phyloP scores from a whole-genome alignment of 129 eudicot genomes.

The Arctium lappa region DNA sequence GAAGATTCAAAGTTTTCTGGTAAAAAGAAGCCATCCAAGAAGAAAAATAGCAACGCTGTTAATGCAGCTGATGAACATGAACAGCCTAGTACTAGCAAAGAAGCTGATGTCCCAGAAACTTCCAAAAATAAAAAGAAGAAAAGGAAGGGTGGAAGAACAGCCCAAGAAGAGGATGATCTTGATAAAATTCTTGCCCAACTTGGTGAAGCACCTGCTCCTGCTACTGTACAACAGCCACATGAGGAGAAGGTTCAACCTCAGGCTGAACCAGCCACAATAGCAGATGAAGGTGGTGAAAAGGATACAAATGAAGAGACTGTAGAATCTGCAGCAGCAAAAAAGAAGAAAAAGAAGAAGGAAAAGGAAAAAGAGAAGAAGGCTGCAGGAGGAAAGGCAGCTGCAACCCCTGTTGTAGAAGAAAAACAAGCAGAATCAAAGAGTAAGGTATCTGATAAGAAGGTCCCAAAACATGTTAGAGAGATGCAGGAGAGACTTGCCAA shows the following conservation, averaged over 20 bases:
- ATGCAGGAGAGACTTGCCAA: conserved; percentile 88
- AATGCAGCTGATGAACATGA: conserved; percentile 40
- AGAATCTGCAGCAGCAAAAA: conserved; percentile 74
- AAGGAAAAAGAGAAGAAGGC: conserved; percentile 90
- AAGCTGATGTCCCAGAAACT: conserved; percentile 40
- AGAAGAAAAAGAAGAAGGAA: conserved; percentile 93
- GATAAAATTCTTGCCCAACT: conserved; percentile 84
- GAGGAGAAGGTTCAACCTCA: conserved; percentile 49
- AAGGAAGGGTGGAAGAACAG: conserved; percentile 78
- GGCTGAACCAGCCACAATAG: conserved; percentile 37
- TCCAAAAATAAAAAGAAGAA: conserved; percentile 91
- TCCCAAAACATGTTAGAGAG: conserved; percentile 82
- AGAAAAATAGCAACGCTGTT: conserved; percentile 46
- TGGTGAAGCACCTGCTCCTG: conserved; percentile 55
- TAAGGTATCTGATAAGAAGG: conserved; percentile 72
- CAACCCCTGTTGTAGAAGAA: conserved; percentile 57
- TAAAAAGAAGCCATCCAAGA: conserved; percentile 86
- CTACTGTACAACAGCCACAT: conserved; percentile 21
- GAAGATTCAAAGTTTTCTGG: conserved; percentile 75
- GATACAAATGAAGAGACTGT: conserved; percentile 58
- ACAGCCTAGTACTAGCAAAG: conserved; percentile 31
- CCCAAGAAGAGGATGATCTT: conserved; percentile 84
- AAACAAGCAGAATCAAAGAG: conserved; percentile 48
- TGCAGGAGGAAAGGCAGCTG: conserved; percentile 54
- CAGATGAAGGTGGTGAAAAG: conserved; percentile 51